These are phyloP conservation scores for Sporisorium graminicola DNA, from an alignment of 1,284 basidiomycete genomes.

Conservation along the genomic window DNA sequence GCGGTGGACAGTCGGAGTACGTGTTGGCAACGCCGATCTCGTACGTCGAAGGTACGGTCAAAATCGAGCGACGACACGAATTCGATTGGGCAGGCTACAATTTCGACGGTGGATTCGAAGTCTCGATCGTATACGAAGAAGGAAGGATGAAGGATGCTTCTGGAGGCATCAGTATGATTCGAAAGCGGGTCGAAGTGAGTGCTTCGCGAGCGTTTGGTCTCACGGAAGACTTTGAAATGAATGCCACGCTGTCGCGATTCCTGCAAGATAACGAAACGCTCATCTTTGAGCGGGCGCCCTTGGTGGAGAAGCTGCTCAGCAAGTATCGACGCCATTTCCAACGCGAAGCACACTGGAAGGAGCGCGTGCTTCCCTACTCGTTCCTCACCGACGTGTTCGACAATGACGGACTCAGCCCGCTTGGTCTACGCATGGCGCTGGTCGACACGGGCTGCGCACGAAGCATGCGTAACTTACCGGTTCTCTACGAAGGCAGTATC, in stretches of 20 bases:
- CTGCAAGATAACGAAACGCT: slow-evolving; percentile 76
- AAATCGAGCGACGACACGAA: slow-evolving; percentile 75
- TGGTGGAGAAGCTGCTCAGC: slow-evolving; percentile 74
- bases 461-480: slow-evolving; percentile 75
- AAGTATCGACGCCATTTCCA: slow-evolving; percentile 75
- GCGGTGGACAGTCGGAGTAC: slow-evolving; percentile 73
- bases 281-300: slow-evolving; percentile 73
- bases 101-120: slow-evolving; percentile 75
- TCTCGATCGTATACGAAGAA: slow-evolving; percentile 76
- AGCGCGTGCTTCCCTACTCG: slow-evolving; percentile 75
- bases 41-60: slow-evolving; percentile 74
- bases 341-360: slow-evolving; percentile 75
- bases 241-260: slow-evolving; percentile 77
- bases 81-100: slow-evolving; percentile 76
- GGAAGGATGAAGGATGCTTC: slow-evolving; percentile 58
- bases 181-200: slow-evolving; percentile 72
- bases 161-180: slow-evolving; percentile 45
- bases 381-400: slow-evolving; percentile 76
- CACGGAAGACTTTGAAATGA: slow-evolving; percentile 78
- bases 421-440: slow-evolving; percentile 72
- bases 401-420: slow-evolving; percentile 41
- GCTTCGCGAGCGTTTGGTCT: slow-evolving; percentile 77
- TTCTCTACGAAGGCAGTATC: slow-evolving; percentile 74
- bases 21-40: slow-evolving; percentile 70
- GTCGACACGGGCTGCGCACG: slow-evolving; percentile 73